These are phyloP conservation scores for Neurospora sp. DNA, from an alignment of 495 filamentous ascomycete species.

Conservation along the genomic window DNA sequence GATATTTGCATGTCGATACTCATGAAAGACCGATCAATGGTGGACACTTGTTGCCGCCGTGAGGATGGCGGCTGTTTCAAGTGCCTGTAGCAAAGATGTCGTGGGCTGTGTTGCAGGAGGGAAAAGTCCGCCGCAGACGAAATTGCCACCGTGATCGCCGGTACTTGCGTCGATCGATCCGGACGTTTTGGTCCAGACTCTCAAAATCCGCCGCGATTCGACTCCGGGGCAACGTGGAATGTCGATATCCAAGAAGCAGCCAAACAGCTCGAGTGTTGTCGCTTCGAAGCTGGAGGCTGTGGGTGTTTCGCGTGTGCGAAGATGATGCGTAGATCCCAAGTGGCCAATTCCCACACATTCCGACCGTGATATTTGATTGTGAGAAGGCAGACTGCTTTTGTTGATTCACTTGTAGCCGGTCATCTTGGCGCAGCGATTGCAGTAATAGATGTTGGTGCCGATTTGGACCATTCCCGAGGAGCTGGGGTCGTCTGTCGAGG, in stretches of 20 bases:
- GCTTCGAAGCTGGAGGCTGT: background rate
- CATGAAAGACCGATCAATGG: background rate
- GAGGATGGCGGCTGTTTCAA: background rate
- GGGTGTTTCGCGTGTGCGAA: background rate
- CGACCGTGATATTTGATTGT: background rate
- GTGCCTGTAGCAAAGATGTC: background rate
- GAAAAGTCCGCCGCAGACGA: background rate
- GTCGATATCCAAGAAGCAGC: background rate
- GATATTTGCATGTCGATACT: background rate
- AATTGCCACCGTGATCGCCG: background rate
- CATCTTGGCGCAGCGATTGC: slow-evolving; percentile 60
- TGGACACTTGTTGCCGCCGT: background rate
- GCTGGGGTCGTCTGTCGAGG: slow-evolving; percentile 42
- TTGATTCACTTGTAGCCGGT: slow-evolving; percentile 56
- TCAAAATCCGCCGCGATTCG: background rate
- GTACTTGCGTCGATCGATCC: background rate
- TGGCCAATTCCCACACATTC: background rate
- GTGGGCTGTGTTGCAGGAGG: background rate
- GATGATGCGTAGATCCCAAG: background rate
- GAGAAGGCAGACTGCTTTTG: background rate
- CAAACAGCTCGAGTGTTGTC: background rate
- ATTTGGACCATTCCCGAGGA: slow-evolving; percentile 54
- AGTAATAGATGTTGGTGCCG: slow-evolving; percentile 73
- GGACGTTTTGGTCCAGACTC: background rate
- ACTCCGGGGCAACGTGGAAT: background rate